Conservation (phyloP, 179 eudicot species). For the Spergularia azorica region DNA sequence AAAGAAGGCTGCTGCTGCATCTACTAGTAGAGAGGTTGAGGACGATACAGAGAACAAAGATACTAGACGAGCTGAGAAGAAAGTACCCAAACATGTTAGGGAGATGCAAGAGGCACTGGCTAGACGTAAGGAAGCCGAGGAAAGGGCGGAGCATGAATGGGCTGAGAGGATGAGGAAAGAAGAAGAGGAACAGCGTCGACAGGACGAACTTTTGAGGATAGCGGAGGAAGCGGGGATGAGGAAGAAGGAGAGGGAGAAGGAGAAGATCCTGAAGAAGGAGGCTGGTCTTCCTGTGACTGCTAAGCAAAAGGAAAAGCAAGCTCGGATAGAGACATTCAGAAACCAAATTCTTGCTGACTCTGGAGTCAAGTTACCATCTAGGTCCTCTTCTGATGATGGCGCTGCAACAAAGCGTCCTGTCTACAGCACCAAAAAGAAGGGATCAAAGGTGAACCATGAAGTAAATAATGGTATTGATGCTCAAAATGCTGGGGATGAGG, state of each 20-base stretch:
- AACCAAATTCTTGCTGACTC: conserved; percentile 69
- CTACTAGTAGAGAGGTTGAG: background rate
- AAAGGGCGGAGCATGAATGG: conserved; percentile 75
- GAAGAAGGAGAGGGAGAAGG: conserved; percentile 83
- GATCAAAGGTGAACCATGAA: conserved; percentile 44
- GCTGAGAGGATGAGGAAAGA: conserved; percentile 81
- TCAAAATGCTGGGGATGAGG: conserved; percentile 37
- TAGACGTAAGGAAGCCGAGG: conserved; percentile 67
- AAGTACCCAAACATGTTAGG: conserved; percentile 80
- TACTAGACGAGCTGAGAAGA: conserved; percentile 66
- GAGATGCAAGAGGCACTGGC: conserved; percentile 95
- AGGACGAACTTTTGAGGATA: conserved; percentile 70
- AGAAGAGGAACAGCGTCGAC: conserved; percentile 78
- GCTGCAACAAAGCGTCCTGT: conserved; percentile 65
- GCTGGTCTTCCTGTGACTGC: conserved; percentile 77
- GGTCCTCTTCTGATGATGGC: conserved; percentile 34
- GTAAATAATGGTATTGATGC: conserved; percentile 52
- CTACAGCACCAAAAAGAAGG: conserved; percentile 55
- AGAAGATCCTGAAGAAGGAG: conserved; percentile 73
- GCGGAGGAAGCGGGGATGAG: conserved; percentile 76
- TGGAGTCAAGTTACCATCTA: conserved; percentile 44
- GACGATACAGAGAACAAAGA: conserved; percentile 47
- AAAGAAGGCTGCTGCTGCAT: conserved; percentile 56
- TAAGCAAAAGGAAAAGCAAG: conserved; percentile 92
- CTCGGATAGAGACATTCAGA: conserved; percentile 74